Evolutionary conservation across 2,329 filamentous ascomycete genomes (phyloP), one percentile per base, ranked within the genome.

Genomic region (Blumeria graminis): DNA sequence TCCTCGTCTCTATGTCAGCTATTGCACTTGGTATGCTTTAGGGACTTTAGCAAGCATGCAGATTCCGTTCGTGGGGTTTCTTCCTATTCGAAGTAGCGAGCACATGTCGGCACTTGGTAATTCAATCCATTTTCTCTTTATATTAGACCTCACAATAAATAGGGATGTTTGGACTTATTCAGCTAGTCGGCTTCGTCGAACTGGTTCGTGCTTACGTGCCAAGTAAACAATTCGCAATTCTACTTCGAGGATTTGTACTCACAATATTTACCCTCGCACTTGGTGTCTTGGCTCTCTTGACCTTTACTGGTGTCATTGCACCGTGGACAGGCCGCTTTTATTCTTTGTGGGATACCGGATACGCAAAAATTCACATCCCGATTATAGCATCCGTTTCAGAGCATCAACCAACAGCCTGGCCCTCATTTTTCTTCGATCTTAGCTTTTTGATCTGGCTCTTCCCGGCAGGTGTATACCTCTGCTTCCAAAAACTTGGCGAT

Each of bases 381-480:
- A 98, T 98, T 67, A 98, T 98, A 68, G 92, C 92, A 3, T 98
- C 92, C n/a, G 92, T 98, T 51, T 98, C 92, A 1, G 92, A 98
- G 72, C 92, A 98, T 73, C 92, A 98, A 72, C 92, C 92, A 56
- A 98, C 92, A 39, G 92, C 92, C 46, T 98, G 92, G 92, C 92
- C 92, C 1, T 87, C 93, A 14, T 98, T 95, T 76, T 98, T 98
- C 75, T 98, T 98, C 69, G 92, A 98, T 66, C 76, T 98, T 63
- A 95, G 94, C 74, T 81, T 98, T 74, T 77, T 98, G 65, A 94
- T 98, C 71, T 98, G 92, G 92, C 80, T 98, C 55, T 96, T 98
- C 80, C 92, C 92, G 3, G 93, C 92, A 11, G 92, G 92, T 70
- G 88, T 98, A 57, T 98, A 96, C 72, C 82, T 98, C 71, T 95